Evolutionary conservation across 495 filamentous ascomycete species (phyloP), one percentile per base, ranked within the genome.

Genomic region (Penicillium pancosmium): DNA sequence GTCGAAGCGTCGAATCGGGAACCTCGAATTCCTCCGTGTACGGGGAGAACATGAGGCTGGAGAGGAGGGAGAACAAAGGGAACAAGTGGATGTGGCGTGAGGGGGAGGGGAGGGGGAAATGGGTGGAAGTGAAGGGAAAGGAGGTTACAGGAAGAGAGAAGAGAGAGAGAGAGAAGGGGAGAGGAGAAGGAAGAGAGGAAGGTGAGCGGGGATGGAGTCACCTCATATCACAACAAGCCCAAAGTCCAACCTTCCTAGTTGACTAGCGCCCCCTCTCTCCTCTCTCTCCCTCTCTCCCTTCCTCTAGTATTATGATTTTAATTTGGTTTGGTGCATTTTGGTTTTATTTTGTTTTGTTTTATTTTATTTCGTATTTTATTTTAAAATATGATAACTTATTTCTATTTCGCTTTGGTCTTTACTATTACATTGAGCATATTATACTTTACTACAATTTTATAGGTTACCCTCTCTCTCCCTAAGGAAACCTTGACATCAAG

Each of bases 21-120:
- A 70, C 68, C 60, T 70, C 68, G 60, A 70, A 70, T 68, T 70
- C 68, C 50, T 70, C 68, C 63, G 68, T 68, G 55, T 70, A 70
- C 47, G 68, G 68, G 63, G 68, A 69, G 64, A 68, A 71, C 63
- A 71, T 69, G 69, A 67, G 68, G 67, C 60, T 59, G 62, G 59
- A 60, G 47, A 55, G 52, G 35, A 53, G 49, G 38, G 53, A 57
- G 31, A 54, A 64, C 13, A n/a, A 44, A 19, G n/a, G 15, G 41
- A 44, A 44, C 41, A 44, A 44, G 41, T 44, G 38, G 49, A 54
- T 36, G 27, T 36, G 54, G 36, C 48, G 49, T n/a, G 59, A 44
- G 38, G 47, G 23, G 40, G 56, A 41, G 46, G 18, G 15, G 11
- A 34, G 40, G 59, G 53, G 33, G 51, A 55, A 61, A 31, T 0